phyloP scores from a whole-genome alignment of 2,329 filamentous ascomycete genomes.

The Metarhizium album region DNA sequence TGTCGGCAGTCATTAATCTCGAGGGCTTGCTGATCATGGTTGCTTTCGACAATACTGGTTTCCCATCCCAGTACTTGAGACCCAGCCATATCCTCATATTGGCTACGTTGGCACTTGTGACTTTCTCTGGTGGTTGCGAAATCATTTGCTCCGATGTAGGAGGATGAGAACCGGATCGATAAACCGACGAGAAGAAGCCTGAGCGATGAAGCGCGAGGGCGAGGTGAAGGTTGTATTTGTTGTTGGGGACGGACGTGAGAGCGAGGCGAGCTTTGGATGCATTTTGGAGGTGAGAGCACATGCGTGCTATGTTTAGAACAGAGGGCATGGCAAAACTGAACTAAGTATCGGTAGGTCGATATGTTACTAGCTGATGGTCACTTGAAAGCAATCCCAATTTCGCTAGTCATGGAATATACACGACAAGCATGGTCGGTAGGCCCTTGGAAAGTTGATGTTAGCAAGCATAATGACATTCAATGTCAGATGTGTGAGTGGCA shows the following conservation, averaged over 20 bases:
- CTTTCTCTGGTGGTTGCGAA: conserved; percentile 38
- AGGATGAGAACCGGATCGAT: conserved; percentile 52
- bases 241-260: conserved; percentile 71
- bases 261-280: conserved; percentile 73
- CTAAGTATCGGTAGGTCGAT: neutral
- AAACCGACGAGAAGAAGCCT: conserved; percentile 72
- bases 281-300: conserved; percentile 89
- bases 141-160: conserved; percentile 36
- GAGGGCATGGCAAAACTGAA: conserved; percentile 24
- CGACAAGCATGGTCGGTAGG: neutral
- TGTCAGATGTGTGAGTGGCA: neutral
- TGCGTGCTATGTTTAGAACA: conserved; percentile 62
- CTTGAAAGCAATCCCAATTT: neutral
- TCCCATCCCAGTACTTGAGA: conserved; percentile 78
- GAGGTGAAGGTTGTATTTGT: conserved; percentile 68
- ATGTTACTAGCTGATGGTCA: neutral
- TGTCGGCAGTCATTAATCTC: conserved; percentile 55
- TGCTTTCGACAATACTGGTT: conserved; percentile 64
- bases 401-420: neutral
- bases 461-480: neutral
- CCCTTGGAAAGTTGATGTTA: neutral
- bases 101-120: conserved; percentile 62
- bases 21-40: conserved; percentile 62
- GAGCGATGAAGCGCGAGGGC: conserved; percentile 69
- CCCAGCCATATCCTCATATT: conserved; percentile 74